These are phyloP conservation scores for Neurospora sp. DNA, from an alignment of 495 filamentous ascomycete genomes.

Conservation along the genomic window DNA sequence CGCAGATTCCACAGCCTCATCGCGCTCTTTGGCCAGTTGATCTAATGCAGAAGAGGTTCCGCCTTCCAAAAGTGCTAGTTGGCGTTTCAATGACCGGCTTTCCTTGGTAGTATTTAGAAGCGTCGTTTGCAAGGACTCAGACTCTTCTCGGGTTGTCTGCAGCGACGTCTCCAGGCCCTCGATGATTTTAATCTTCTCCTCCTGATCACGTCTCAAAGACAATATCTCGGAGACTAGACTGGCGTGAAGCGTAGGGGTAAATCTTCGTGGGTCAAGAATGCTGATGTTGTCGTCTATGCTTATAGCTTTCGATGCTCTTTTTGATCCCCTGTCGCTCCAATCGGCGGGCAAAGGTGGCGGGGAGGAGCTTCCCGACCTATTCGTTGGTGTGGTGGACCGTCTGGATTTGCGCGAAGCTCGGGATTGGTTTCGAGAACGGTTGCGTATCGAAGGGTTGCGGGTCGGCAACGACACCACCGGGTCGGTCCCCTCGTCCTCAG, in stretches of 20 bases:
- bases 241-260: conserved; percentile 91
- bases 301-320: conserved; percentile 46
- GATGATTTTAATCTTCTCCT: conserved; percentile 75
- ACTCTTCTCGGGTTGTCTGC: conserved; percentile 59
- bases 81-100: conserved; percentile 67
- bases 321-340: conserved; percentile 35
- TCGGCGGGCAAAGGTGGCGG: conserved; percentile 49
- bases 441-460: conserved; percentile 48
- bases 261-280: conserved; percentile 76
- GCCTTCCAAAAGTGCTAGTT: conserved; percentile 76
- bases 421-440: conserved; percentile 51
- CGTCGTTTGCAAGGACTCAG: conserved; percentile 54
- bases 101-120: conserved; percentile 59
- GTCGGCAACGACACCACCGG: conserved; percentile 49
- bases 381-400: conserved; percentile 49
- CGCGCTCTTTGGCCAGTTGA: conserved; percentile 75
- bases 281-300: conserved; percentile 63
- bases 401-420: conserved; percentile 41
- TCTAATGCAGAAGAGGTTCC: conserved; percentile 75
- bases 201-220: conserved; percentile 73
- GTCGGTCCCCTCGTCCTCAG: conserved; percentile 43
- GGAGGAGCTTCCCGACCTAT: conserved; percentile 46
- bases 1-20: conserved; percentile 67
- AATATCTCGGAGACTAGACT: conserved; percentile 93
- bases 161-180: conserved; percentile 71